A percentile compares a stretch with the other conserved stretches of the same genome.
Conservation (phyloP, 768 basidiomycete species). For the Lactifluus piperatus region DNA sequence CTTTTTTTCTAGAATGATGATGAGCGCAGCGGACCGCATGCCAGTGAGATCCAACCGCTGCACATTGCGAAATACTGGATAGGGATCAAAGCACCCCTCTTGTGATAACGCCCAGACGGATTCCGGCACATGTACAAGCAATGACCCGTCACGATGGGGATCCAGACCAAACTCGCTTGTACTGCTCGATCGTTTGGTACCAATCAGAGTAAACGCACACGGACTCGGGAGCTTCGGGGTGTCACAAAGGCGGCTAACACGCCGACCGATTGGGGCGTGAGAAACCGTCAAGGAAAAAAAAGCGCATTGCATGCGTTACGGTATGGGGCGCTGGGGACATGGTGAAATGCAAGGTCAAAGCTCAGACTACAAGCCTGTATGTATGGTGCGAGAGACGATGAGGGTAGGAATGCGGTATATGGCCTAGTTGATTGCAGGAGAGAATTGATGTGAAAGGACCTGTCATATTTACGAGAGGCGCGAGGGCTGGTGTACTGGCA, state of each 20-base stretch:
- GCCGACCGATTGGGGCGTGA: background rate
- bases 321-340: background rate
- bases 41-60: background rate
- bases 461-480: background rate
- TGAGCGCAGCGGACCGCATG: background rate
- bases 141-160: background rate
- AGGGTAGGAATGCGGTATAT: background rate
- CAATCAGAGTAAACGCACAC: background rate
- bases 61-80: background rate
- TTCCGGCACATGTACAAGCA: background rate
- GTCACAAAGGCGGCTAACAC: background rate
- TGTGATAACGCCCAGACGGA: background rate
- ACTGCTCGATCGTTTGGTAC: background rate
- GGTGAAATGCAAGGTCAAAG: background rate
- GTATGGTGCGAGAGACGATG: background rate
- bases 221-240: background rate
- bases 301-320: background rate
- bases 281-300: too few relatives aligned
- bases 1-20: background rate
- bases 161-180: background rate
- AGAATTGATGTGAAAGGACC: background rate
- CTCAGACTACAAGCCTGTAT: background rate
- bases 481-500: background rate
- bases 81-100: background rate
- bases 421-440: background rate